Evolutionary conservation across 495 filamentous ascomycete species (phyloP).

Genomic region (Talaromyces thailandensis): DNA sequence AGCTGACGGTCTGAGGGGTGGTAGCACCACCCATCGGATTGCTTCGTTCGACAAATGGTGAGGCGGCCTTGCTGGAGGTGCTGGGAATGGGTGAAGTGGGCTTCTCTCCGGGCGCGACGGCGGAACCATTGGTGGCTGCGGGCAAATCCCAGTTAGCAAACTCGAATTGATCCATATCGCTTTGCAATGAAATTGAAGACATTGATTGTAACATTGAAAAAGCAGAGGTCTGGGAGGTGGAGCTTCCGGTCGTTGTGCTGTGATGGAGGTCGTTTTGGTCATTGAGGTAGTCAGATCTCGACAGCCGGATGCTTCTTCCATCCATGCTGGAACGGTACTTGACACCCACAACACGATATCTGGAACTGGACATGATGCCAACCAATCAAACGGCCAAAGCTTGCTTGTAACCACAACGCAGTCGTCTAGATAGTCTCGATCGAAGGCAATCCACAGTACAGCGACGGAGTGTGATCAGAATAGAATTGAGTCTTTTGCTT

Average conservation of each 20-base stretch:
- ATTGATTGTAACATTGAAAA: conserved; percentile 61
- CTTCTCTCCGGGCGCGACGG: conserved; percentile 21
- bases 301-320: neutral
- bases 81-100: conserved; percentile 24
- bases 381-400: conserved; percentile 1
- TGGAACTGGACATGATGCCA: neutral
- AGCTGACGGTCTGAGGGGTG: conserved; percentile 59
- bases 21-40: conserved; percentile 52
- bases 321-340: conserved; percentile 4
- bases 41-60: conserved; percentile 50
- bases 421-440: neutral
- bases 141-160: conserved; percentile 11
- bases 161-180: conserved; percentile 24
- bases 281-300: neutral
- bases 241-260: neutral
- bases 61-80: conserved; percentile 42
- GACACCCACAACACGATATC: conserved; percentile 1
- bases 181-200: conserved; percentile 30
- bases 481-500: neutral
- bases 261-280: conserved; percentile 1
- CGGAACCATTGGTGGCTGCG: conserved; percentile 26
- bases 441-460: neutral
- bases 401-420: neutral
- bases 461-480: neutral
- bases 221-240: neutral